These are phyloP conservation scores for Chlorella variabilis DNA, from an alignment of 163 green algal genomes.

Conservation along the genomic window DNA sequence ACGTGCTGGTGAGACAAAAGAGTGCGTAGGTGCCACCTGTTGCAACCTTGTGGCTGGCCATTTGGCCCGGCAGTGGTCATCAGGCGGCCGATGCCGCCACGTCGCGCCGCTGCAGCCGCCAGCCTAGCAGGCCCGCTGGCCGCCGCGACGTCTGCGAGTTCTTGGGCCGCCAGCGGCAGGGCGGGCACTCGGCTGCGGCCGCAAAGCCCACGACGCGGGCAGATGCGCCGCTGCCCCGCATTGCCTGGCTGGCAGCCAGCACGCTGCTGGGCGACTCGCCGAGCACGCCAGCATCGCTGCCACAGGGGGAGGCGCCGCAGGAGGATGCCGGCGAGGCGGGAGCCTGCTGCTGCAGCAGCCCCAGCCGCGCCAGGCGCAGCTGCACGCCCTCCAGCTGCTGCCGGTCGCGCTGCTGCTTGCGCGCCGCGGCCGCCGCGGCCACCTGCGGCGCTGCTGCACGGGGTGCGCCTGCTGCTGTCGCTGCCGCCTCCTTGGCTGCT, in stretches of 20 bases:
- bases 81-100: slow-evolving; percentile 1
- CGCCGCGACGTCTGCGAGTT: not conserved
- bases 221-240: too few species aligned
- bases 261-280: not conserved
- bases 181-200: too few species aligned
- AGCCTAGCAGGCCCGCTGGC: not conserved
- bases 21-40: too few species aligned
- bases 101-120: not conserved
- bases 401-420: not conserved
- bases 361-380: slow-evolving; percentile 3
- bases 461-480: not conserved
- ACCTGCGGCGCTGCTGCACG: not conserved
- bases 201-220: too few species aligned
- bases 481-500: not conserved
- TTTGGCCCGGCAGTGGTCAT: too few species aligned
- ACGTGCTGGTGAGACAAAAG: too few species aligned
- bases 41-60: too few species aligned
- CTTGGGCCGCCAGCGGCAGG: too few species aligned
- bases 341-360: slow-evolving; percentile 3
- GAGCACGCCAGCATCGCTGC: not conserved
- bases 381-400: slow-evolving; percentile 20
- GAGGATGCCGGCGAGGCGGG: not conserved
- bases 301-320: not conserved
- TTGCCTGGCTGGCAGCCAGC: not conserved
- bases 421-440: not conserved